Evolutionary conservation across 1,284 basidiomycete genomes (phyloP), one percentile per base, ranked within the genome.

Genomic region (Ceratobasidium theobromae): DNA sequence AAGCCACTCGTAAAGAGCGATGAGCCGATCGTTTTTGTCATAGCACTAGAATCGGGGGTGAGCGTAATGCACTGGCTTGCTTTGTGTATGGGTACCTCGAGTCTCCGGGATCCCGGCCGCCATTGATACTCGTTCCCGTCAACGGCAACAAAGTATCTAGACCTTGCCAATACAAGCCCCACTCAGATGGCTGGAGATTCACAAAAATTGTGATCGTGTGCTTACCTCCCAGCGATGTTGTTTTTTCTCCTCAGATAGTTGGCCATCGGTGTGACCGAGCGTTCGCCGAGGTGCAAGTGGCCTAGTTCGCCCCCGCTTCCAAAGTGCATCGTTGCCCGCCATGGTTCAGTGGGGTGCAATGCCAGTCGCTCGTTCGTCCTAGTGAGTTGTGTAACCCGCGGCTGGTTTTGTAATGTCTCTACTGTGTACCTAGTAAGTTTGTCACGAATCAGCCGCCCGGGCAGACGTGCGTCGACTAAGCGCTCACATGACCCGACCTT

Each of bases 1-100:
- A 21, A 68, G 52, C 55, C 69, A 70, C 46, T 70, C 68, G 52
- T 70, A 70, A 6, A 69, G 54, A 11, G 69, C 69, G n/a, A 70
- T 48, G 6, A 70, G 58, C 9, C 65, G 46, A 21, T 65, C 69
- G 40, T 69, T 62, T 18, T 54, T 45, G 41, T 70, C 65, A 32
- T 67, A 68, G 35, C 69, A 70, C 69, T 70, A 27, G n/a, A 21
- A 3, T 2, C 33, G n/a, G 28, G n/a, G 21, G 38, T 41, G 12
- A 64, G 64, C 25, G 9, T 18, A 33, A 21, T 27, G 49, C 21
- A 33, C 25, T 18, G 3, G 21, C 9, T n/a, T 48, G 30, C 11
- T 27, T 46, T 3, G 28, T 6, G 43, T n/a, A 6, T n/a, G 28
- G 53, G n/a, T 21, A 70, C 69, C 65, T 70, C 53, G 9, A 70